Evolutionary conservation across 2,329 filamentous ascomycete genomes (phyloP), one percentile per base, ranked within the genome.

Genomic region (Microcyclosporella mali): DNA sequence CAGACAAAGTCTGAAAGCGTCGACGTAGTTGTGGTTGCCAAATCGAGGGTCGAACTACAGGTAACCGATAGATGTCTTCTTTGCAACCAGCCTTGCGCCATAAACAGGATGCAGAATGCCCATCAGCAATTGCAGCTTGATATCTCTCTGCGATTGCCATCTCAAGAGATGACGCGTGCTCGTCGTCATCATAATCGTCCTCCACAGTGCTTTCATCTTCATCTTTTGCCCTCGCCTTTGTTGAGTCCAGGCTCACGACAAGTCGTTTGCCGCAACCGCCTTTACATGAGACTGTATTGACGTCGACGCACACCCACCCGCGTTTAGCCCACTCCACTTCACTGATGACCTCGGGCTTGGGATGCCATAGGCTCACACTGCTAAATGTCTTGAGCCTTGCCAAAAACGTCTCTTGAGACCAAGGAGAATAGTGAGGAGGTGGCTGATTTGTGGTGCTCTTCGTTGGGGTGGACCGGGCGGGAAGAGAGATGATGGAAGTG

Each of bases 301-400:
- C 81, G 55, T 84, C 84, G 34, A 84, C 80, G 57, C 90, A 95
- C 3, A 83, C 74, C 90, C 92, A 98, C 1, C 90, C 90, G 45
- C 85, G 73, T 70, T 90, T 95, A 1, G 89, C 89, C 92, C 92
- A 98, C 63, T 88, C 84, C 6, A 95, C 81, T 66, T 97, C 92
- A 60, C 81, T 88, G 55, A 97, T 82, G 27, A 73, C 74, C 40
- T 89, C 79, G 0, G 92, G 89, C 63, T 97, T 97, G 0, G 87
- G 85, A n/a, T 85, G 84, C 90, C 90, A 98, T 61, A 85, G 79
- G 41, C 88, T 92, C 36, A 97, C 81, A 53, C 90, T 88, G 59
- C 90, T 85, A 61, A 94, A 98, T 0, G 88, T 94, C 47, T 84
- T 84, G 19, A 98, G 72, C 17, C 92, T 74, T 55, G 77, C 79